Evolutionary conservation across 805 yeast species (phyloP), one percentile per base, ranked within the genome.

Genomic region (Candida tibetensis): DNA sequence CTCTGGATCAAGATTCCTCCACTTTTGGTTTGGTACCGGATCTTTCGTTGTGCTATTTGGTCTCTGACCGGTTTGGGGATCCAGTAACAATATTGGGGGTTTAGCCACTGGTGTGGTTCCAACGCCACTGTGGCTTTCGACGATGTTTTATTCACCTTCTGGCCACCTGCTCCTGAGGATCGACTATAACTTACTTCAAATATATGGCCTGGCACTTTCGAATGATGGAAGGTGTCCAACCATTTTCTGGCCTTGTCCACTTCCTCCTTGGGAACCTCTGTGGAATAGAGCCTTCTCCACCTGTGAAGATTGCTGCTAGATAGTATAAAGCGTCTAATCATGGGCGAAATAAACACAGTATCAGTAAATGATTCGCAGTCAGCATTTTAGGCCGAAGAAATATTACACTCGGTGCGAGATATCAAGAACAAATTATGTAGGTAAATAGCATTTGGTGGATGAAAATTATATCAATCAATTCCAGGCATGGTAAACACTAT

Each of bases 131-230:
- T 80, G 5, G 89, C 86, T 50, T 85, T 82, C 1, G 85, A 72
- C 21, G 74, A 72, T 7, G 81, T 70, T 49, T 86, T 86, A 57
- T 86, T 86, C 8, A 87, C 95, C 52, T 87, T 82, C 49, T 86
- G 95, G 0, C 95, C 95, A 1, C 95, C 95, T 0, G 95, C 87
- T 0, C 95, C 95, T 23, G 89, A 77, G 0, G 93, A 74, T 41
- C 90, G 58, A 37, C 78, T 66, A 51, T 61, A 82, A 3, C 68
- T 45, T 2, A 74, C 52, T 2, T 62, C 59, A 48, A 82, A 81
- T 12, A 57, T 48, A 13, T 56, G 45, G 10, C 62, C 54, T 1
- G 85, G 86, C 2, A 82, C 64, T 5, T 53, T 39, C 1, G 42
- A 21, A 5, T 53, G 49, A 1, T 50, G 45, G 39, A 70, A 58